Percentiles rank a stretch among this genome's conserved stretches.
Conservation (phyloP, 2,329 filamentous ascomycete species). For the Paraphoma chrysanthemicola region DNA sequence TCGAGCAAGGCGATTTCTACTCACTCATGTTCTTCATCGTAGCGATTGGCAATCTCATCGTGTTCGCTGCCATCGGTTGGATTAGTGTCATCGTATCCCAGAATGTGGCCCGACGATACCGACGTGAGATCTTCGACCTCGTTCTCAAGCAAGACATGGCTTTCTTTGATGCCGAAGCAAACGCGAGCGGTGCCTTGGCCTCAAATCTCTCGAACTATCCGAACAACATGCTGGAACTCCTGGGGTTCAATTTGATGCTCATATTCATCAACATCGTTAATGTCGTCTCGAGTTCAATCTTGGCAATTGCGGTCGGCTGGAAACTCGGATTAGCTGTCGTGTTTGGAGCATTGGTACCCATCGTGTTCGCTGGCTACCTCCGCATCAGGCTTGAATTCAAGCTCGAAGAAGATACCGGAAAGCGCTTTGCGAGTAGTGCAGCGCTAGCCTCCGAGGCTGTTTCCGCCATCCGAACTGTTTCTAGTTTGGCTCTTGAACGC, state of each 20-base stretch:
- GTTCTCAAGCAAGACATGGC: constrained; percentile 92
- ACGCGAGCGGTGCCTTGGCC: constrained; percentile 86
- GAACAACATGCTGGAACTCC: constrained; percentile 85
- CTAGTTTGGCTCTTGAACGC: constrained; percentile 83
- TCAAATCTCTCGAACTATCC: constrained; percentile 71
- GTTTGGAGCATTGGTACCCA: constrained; percentile 57
- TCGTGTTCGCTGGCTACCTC: constrained; percentile 72
- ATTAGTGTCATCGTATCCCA: constrained; percentile 55
- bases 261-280: constrained; percentile 83
- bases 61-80: constrained; percentile 57
- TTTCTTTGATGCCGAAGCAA: constrained; percentile 90
- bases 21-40: constrained; percentile 64
- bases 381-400: constrained; percentile 90
- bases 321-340: constrained; percentile 84
- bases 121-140: constrained; percentile 73
- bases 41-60: constrained; percentile 54
- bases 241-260: constrained; percentile 86
- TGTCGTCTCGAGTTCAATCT: constrained; percentile 72
- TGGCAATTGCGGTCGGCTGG: constrained; percentile 82
- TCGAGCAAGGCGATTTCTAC: constrained; percentile 57
- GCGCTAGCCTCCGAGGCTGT: constrained; percentile 93
- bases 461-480: constrained; percentile 91
- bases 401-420: constrained; percentile 72
- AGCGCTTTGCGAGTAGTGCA: constrained; percentile 65
- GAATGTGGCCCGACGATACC: constrained; percentile 40